Percentiles rank a stretch among this genome's conserved stretches.
These are phyloP conservation scores for Macroventuria anomochaeta DNA, from an alignment of 2,329 filamentous ascomycete species.

Conservation along the genomic window DNA sequence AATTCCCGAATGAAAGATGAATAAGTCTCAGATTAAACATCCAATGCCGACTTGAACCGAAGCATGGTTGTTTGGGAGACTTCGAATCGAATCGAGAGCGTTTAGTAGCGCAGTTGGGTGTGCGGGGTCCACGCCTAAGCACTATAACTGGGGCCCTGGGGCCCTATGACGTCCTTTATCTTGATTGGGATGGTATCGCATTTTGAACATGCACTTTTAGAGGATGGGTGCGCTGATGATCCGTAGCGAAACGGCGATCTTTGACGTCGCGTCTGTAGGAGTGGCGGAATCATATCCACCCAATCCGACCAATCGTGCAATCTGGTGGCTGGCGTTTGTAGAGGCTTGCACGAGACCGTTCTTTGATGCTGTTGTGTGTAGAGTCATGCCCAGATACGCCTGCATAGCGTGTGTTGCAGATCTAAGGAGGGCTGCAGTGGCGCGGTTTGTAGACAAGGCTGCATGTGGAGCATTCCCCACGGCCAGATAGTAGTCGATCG, in stretches of 20 bases:
- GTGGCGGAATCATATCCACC: slow-evolving; percentile 6
- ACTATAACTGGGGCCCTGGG: neutral
- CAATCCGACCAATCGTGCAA: neutral
- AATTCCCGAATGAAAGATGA: neutral
- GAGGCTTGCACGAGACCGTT: slow-evolving; percentile 2
- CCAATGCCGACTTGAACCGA: neutral
- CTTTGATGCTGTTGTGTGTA: neutral
- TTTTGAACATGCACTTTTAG: slow-evolving; percentile 6
- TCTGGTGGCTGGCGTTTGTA: neutral
- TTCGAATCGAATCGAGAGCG: neutral
- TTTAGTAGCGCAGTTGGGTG: neutral
- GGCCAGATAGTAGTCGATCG: neutral
- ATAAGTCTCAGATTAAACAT: neutral
- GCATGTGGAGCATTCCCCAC: neutral
- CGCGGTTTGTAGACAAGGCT: neutral
- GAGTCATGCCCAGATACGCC: neutral
- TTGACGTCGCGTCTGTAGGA: neutral
- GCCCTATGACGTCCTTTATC: neutral
- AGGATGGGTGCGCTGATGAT: neutral
- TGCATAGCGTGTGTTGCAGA: neutral
- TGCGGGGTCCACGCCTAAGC: slow-evolving; percentile 14
- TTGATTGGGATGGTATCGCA: neutral
- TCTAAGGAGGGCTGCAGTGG: neutral
- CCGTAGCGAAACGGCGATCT: slow-evolving; percentile 16
- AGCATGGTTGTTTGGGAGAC: neutral